Conservation (phyloP, 345 rosid genomes). For the Salix exigua region DNA sequence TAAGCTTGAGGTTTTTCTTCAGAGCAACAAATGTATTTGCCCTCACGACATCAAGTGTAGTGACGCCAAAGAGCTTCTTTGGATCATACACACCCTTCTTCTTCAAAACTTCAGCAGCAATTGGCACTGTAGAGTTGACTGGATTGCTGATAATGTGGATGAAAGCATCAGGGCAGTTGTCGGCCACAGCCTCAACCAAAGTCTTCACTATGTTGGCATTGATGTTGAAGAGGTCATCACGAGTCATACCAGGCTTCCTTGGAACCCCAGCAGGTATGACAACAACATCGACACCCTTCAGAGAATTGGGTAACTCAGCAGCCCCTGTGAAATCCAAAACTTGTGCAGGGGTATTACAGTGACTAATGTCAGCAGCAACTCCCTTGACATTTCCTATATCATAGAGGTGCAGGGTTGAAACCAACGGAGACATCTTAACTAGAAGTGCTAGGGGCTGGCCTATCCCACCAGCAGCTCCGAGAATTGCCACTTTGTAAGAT, state of each 20-base stretch:
- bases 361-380: constrained; percentile 91
- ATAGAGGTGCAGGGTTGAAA: constrained; percentile 73
- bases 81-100: constrained; percentile 85
- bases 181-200: constrained; percentile 83
- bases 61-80: constrained; percentile 90
- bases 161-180: constrained; percentile 83
- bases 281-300: constrained; percentile 75
- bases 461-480: constrained; percentile 93
- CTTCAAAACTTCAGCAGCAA: constrained; percentile 85
- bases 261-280: constrained; percentile 96
- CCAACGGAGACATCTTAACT: constrained; percentile 89
- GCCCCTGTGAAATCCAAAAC: constrained; percentile 84
- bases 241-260: constrained; percentile 94
- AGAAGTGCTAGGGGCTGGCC: constrained; percentile 86
- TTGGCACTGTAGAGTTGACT: constrained; percentile 86
- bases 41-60: constrained; percentile 85
- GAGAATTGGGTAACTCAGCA: constrained; percentile 58
- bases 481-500: constrained; percentile 64
- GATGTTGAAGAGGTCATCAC: constrained; percentile 92
- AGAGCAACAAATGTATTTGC: constrained; percentile 91
- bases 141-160: constrained; percentile 93
- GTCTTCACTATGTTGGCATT: constrained; percentile 77
- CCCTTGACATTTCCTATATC: constrained; percentile 94
- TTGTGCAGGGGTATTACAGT: constrained; percentile 88
- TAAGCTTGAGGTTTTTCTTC: constrained; percentile 79